Evolutionary conservation across 345 rosid species (phyloP).

Genomic region (Hirschfeldia incana): DNA sequence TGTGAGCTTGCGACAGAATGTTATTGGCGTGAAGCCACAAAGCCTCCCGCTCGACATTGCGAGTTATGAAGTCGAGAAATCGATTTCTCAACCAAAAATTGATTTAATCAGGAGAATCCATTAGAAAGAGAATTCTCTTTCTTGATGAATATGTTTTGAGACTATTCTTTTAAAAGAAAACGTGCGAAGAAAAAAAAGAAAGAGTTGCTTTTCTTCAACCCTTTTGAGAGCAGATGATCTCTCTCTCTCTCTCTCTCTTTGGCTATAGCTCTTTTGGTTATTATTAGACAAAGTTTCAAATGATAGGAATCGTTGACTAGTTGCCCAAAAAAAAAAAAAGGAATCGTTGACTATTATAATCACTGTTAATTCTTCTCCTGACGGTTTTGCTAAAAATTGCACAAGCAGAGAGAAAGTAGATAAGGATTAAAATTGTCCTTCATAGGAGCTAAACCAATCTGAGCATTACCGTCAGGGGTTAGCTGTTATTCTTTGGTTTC

Average conservation of each 20-base stretch:
- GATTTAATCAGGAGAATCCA: slow-evolving; percentile 28
- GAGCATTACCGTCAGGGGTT: not conserved
- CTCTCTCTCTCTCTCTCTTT: not conserved
- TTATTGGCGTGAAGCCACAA: slow-evolving; percentile 51
- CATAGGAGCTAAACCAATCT: slow-evolving; percentile 1
- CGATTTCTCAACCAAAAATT: slow-evolving; percentile 3
- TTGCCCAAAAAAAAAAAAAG: not conserved
- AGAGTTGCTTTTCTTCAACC: not conserved
- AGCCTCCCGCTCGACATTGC: slow-evolving; percentile 45
- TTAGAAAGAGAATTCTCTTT: slow-evolving; percentile 29
- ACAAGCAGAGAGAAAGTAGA: slow-evolving; percentile 9
- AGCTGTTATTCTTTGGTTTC: slow-evolving; percentile 24
- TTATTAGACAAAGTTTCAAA: slow-evolving; percentile 23
- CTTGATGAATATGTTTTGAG: slow-evolving; percentile 19
- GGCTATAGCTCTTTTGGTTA: slow-evolving; percentile 23
- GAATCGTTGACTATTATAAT: slow-evolving; percentile 18
- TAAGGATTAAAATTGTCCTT: slow-evolving; percentile 17
- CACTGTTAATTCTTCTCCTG: slow-evolving; percentile 21
- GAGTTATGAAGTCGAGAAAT: slow-evolving; percentile 22
- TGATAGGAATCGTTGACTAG: slow-evolving; percentile 17
- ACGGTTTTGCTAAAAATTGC: slow-evolving; percentile 29
- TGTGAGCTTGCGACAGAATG: slow-evolving; percentile 44
- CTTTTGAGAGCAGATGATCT: slow-evolving; percentile 4
- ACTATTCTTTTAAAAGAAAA: not conserved
- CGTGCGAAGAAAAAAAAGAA: not conserved